Evolutionary conservation across 345 rosid genomes (phyloP), one percentile per base, ranked within the genome.

Genomic region (Carallia brachiata): DNA sequence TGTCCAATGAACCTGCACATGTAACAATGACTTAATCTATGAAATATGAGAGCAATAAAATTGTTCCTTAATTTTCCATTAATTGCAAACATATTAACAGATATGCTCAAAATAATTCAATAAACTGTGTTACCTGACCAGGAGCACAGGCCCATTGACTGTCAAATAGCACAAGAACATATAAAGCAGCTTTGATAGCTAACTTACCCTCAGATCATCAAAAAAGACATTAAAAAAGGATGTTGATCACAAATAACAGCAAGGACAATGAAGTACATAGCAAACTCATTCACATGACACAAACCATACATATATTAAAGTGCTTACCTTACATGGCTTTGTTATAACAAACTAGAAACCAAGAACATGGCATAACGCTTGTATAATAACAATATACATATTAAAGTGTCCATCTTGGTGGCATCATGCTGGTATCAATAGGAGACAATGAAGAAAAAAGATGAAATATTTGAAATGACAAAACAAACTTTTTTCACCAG

Each of bases 121-220:
- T 18, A 63, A 40, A 27, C 23, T 17, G 7, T 6, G 39, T 7
- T 57, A 34, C 59, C 47, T 32, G 50, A 47, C 48, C 7, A 48
- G 18, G 56, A 32, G 34, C 34, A 59, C 34, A 2, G 32, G 44
- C n/a, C 57, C 54, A 55, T 16, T 4, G 10, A 5, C 32, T 0
- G 36, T 32, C 52, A 19, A n/a, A 55, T 32, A 62, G 6, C 6
- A n/a, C 48, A 36, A 53, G 52, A 66, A 30, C 17, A 39, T 52
- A 62, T 65, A 95, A 69, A 31, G 84, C 90, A 81, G 87, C 96
- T 76, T 80, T 84, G 80, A 95, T 74, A 28, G 81, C 78, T 68
- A 77, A 79, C 85, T 97, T 95, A 89, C 76, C 10, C 63, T 47
- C 54, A 72, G 27, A 39, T 50, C 36, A 67, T 32, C 19, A 34